Base-by-base conservation (phyloP, 106 monocot species). In the Acorus calamus region DNA sequence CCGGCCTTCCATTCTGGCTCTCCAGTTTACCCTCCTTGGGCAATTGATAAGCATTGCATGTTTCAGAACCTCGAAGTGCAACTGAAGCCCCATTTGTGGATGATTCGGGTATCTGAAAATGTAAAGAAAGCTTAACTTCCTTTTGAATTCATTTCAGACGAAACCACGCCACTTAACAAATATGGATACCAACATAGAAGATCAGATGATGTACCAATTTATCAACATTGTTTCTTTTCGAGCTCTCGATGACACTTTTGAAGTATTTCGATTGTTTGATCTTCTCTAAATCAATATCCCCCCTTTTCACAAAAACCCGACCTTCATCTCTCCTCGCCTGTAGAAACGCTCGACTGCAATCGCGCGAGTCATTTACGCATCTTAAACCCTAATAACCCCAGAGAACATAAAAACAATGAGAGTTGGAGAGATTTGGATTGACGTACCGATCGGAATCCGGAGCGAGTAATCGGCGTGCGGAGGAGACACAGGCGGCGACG, bases 301-400 rank as follows among this genome's bases (percentile, higher is more conserved):
- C 91, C 67, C 64, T 72, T 63, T 69, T 78, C n/a, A 58, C 74
- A 75, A 98, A 96, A 60, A 98, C 64, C 58, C 56, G 47, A 7
- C 81, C 77, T 14, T 66, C 72, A 66, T 88, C 85, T 76, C 66
- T 87, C 69, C 64, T 73, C 53, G 91, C 87, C 47, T 81, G 81
- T 59, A 85, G 80, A 76, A 91, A 98, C 54, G 80, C 94, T 74
- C 74, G 64, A 46, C 90, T 96, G 90, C 65, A 74, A 50, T 66
- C 46, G 69, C 55, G 78, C 69, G 49, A 28, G 28, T 28, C 28
- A 28, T 28, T 28, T 28, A 28, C 28, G 28, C 28, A 28, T 28
- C 28, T 28, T 28, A 28, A 28, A 28, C 28, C 28, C 28, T 28
- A 28, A 28, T 28, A 28, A 28, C 28, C 28, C 28, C 0, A 28